Evolutionary conservation across 192 early-diverging fungal genomes (phyloP), one percentile per base, ranked within the genome.

Genomic region (Pilaira anomala): DNA sequence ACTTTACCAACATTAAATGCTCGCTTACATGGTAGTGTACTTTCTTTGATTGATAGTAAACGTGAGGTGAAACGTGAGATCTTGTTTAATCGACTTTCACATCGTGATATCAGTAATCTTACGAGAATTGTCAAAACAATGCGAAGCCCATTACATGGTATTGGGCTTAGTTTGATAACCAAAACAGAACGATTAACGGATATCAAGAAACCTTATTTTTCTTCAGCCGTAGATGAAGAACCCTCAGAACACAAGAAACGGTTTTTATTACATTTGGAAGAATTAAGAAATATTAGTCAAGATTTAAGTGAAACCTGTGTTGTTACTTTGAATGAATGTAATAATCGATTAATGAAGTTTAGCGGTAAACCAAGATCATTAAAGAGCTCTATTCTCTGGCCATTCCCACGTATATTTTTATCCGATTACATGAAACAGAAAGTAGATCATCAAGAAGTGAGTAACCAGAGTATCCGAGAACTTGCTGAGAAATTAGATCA

Each of bases 41-140:
- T 72, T 21, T 46, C 57, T 22, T 29, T 72, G 14, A 72, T 66
- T 48, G 70, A 72, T 39, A 54, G 64, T 44, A 72, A 72, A 42
- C 64, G 60, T 14, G 70, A 65, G 36, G 51, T 72, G 14, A 64
- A 72, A 30, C 57, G 70, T 24, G 70, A 72, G 22, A 24, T 66
- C 11, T n/a, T 72, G 3, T 62, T 60, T 29, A 56, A 50, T 42
- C 50, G 44, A 25, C 45, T 72, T 2, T 66, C 70, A 3, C 28
- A 39, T 48, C 42, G 48, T 8, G 70, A 72, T 48, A 33, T 72
- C n/a, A 44, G 64, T n/a, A 39, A 48, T 22, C 18, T 72, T 14
- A 66, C 70, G 40, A 60, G 53, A 46, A 33, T 62, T 7, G 54
- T 66, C 3, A 72, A 72, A 16, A 26, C 26, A 16, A 62, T 72